A percentile compares a stretch with the other conserved stretches of the same genome.
phyloP scores from a whole-genome alignment of 371 early-diverging fungal species.

The Coemansia sp. region DNA sequence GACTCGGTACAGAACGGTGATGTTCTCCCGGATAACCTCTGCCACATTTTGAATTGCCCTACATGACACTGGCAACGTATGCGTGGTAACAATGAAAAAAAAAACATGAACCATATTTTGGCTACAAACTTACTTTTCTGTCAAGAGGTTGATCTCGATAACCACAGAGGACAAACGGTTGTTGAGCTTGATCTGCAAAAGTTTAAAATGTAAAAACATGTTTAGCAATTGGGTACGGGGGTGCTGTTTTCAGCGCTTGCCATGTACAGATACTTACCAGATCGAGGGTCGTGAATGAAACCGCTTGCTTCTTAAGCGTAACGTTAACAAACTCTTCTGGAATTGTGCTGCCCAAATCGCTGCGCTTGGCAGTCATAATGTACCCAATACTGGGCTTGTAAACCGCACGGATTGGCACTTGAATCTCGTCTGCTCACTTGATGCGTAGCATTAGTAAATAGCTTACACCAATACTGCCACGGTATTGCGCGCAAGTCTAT shows the following conservation, averaged over 20 bases:
- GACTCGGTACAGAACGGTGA: constrained; percentile 70
- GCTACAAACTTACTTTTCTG: constrained; percentile 61
- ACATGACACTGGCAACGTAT: background rate
- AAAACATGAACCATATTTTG: background rate
- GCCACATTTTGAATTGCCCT: constrained; percentile 68
- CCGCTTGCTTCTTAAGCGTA: constrained; percentile 60
- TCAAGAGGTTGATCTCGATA: constrained; percentile 82
- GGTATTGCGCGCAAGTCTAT: background rate
- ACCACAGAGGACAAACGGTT: constrained; percentile 71
- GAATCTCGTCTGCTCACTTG: constrained; percentile 53
- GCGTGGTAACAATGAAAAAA: background rate
- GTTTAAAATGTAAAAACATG: background rate
- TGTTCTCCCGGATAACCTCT: constrained; percentile 57
- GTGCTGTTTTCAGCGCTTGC: constrained; percentile 37
- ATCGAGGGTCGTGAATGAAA: constrained; percentile 76
- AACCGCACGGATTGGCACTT: constrained; percentile 64
- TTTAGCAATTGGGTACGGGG: no score
- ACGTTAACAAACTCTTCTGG: constrained; percentile 52
- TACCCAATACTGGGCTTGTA: constrained; percentile 67
- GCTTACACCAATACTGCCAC: constrained; percentile 4
- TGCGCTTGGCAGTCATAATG: constrained; percentile 55
- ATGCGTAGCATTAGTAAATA: background rate
- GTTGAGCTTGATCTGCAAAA: constrained; percentile 60
- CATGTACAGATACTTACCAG: constrained; percentile 54
- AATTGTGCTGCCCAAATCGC: constrained; percentile 40